Evolutionary conservation across 495 filamentous ascomycete species (phyloP).

Genomic region (Podospora pseudoanserina): DNA sequence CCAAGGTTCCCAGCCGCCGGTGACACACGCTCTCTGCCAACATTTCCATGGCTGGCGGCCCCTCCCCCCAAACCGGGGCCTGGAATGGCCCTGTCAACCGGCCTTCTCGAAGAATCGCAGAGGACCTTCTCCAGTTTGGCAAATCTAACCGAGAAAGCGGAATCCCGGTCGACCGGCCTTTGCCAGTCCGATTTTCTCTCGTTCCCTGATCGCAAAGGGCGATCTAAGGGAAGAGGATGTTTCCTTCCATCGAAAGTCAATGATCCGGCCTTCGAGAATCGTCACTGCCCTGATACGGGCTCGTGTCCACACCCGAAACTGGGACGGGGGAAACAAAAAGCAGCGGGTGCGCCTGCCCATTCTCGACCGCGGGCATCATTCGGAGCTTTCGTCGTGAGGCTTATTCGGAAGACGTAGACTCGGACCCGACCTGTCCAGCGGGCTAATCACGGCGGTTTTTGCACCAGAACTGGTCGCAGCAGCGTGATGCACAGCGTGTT

Average conservation of each 20-base stretch:
- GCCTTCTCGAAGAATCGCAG: background rate
- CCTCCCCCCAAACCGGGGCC: background rate
- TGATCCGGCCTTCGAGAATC: background rate
- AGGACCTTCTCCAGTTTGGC: background rate
- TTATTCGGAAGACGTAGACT: background rate
- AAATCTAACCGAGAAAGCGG: slow-evolving; percentile 8
- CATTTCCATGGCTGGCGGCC: background rate
- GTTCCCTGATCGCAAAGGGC: background rate
- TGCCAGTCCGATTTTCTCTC: background rate
- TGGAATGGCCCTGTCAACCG: background rate
- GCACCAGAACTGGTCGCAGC: background rate
- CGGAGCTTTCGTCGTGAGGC: background rate
- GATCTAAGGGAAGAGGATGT: background rate
- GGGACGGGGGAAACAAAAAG: background rate
- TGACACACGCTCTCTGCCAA: slow-evolving; percentile 1
- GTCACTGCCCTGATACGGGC: background rate
- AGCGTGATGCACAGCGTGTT: background rate
- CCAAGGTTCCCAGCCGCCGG: background rate
- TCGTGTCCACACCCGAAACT: background rate
- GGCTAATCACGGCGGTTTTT: background rate
- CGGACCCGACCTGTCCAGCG: slow-evolving; percentile 8
- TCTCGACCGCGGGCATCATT: background rate
- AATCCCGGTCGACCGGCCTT: slow-evolving; percentile 2
- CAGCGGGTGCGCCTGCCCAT: background rate
- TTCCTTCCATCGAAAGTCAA: slow-evolving; percentile 6